phyloP scores from a whole-genome alignment of 345 rosid species.

The Camelina laxa region DNA sequence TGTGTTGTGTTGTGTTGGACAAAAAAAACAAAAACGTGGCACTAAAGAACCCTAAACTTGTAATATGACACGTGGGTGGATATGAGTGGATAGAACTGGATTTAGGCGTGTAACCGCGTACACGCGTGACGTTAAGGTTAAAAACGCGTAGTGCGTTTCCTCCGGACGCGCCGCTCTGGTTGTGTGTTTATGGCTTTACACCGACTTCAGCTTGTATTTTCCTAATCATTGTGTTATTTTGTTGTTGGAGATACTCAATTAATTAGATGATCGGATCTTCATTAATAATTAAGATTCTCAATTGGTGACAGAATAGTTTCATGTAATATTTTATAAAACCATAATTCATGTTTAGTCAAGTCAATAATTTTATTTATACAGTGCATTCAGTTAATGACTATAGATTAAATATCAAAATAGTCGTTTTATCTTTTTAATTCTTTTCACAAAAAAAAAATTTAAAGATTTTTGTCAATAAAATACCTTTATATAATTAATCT shows the following conservation, averaged over 20 bases:
- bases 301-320: background rate
- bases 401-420: background rate
- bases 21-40: constrained; percentile 14
- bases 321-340: background rate
- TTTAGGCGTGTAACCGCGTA: constrained; percentile 25
- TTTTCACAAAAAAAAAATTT: background rate
- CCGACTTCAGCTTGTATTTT: constrained; percentile 20
- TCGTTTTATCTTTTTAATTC: background rate
- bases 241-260: constrained; percentile 27
- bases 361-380: background rate
- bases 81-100: background rate
- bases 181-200: constrained; percentile 34
- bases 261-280: background rate
- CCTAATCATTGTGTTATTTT: constrained; percentile 16
- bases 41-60: background rate
- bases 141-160: constrained; percentile 30
- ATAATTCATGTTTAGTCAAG: background rate
- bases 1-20: constrained; percentile 8
- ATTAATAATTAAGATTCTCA: constrained; percentile 9
- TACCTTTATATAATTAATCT: background rate
- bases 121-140: constrained; percentile 17
- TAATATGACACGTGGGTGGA: background rate
- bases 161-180: constrained; percentile 29
- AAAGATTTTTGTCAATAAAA: background rate
- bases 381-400: background rate